These are phyloP conservation scores for Vicia sativa DNA, from an alignment of 306 rosid species.

Conservation along the genomic window DNA sequence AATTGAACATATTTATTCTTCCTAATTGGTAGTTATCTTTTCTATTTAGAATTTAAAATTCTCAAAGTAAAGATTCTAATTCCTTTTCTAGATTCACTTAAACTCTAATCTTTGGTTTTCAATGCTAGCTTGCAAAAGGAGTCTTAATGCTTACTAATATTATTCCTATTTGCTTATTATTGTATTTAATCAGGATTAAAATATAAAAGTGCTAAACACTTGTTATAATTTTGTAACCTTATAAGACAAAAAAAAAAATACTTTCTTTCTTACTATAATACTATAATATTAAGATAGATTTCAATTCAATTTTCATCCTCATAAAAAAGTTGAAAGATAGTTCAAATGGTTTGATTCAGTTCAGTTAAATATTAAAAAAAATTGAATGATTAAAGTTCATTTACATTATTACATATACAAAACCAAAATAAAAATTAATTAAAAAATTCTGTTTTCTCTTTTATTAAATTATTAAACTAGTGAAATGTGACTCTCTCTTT, in stretches of 20 bases:
- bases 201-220: neutral
- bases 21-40: neutral
- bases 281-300: neutral
- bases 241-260: neutral
- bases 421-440: no score
- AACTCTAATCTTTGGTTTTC: neutral
- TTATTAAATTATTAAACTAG: no score
- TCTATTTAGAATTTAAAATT: neutral
- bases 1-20: neutral
- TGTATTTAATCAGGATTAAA: neutral
- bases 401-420: no score
- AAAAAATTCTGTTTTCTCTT: no score
- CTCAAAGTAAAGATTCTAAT: constrained; percentile 20
- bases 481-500: neutral
- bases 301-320: no score
- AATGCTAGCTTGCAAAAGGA: neutral
- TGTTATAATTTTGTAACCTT: neutral
- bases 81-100: neutral
- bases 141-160: neutral
- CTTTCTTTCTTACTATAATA: neutral
- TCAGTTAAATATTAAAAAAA: no score
- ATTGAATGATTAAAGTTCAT: no score
- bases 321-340: no score
- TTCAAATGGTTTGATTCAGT: no score
- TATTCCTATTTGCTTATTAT: neutral